These are phyloP conservation scores for Hygrophila difformis DNA, from an alignment of 257 asterid genomes.

Conservation along the genomic window DNA sequence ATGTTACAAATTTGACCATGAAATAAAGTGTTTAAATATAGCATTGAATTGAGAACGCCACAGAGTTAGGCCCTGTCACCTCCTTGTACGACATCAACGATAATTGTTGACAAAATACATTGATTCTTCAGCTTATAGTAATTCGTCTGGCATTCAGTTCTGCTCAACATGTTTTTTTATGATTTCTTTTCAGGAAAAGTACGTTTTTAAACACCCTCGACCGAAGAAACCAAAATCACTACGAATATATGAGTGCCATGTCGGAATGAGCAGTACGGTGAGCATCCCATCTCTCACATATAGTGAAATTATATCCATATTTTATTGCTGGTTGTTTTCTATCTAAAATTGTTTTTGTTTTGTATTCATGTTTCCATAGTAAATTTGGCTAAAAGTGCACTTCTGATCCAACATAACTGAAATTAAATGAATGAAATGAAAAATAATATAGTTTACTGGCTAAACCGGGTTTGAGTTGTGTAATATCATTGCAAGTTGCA, in stretches of 20 bases:
- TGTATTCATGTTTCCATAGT: too few relatives aligned
- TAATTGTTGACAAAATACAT: background rate
- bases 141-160: too few relatives aligned
- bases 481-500: too few relatives aligned
- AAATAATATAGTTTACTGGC: background rate
- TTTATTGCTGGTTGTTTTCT: background rate
- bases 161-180: constrained; percentile 11
- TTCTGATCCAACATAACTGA: background rate
- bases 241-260: constrained; percentile 83
- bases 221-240: constrained; percentile 88
- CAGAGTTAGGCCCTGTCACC: too few relatives aligned
- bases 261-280: constrained; percentile 99
- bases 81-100: too few relatives aligned
- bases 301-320: constrained; percentile 3
- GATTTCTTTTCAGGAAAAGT: constrained; percentile 59
- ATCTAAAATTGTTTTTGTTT: background rate
- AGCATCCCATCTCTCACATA: constrained; percentile 27
- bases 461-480: constrained; percentile 1
- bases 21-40: constrained; percentile 6
- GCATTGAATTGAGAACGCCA: background rate
- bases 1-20: constrained; percentile 7
- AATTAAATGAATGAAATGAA: background rate
- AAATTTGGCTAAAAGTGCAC: background rate
- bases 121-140: too few relatives aligned
- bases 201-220: constrained; percentile 74